These are phyloP conservation scores for Malassezia sympodialis DNA, from an alignment of 1,284 basidiomycete genomes.

Conservation along the genomic window DNA sequence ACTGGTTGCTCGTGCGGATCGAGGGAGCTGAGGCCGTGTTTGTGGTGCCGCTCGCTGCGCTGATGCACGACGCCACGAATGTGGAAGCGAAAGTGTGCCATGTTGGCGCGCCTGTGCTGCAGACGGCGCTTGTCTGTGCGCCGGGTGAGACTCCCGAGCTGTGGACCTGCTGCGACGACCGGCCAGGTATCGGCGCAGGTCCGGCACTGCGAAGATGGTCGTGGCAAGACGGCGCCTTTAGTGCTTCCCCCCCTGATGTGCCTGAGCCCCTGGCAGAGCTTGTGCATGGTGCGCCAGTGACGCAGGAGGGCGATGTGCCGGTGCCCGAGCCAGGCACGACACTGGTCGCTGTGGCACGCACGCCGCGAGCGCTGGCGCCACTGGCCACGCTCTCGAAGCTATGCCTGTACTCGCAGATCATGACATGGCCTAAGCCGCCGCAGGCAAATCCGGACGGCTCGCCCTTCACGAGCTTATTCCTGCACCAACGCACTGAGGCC, in stretches of 20 bases:
- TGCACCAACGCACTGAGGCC: constrained; percentile 18
- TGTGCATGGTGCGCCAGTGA: not conserved
- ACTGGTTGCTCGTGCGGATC: constrained; percentile 25
- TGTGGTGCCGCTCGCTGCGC: constrained; percentile 19
- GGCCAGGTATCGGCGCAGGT: constrained; percentile 5
- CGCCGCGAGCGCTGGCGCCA: constrained; percentile 12
- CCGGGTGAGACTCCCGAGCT: not conserved
- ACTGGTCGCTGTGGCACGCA: constrained; percentile 11
- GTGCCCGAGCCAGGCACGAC: constrained; percentile 9
- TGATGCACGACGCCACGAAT: constrained; percentile 8
- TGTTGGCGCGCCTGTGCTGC: constrained; percentile 25
- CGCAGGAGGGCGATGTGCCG: not conserved
- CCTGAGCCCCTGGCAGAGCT: not conserved
- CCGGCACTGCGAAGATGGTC: constrained; percentile 2
- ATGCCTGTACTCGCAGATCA: constrained; percentile 27
- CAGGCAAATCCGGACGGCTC: constrained; percentile 23
- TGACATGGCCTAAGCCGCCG: constrained; percentile 34
- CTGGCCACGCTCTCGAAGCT: constrained; percentile 21
- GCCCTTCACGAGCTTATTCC: constrained; percentile 23
- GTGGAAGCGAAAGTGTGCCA: constrained; percentile 8
- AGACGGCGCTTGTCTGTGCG: constrained; percentile 11
- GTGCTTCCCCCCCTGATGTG: not conserved
- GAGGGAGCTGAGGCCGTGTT: constrained; percentile 37
- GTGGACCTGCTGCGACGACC: constrained; percentile 13
- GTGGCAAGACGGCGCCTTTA: constrained; percentile 1